Conservation (phyloP, 768 basidiomycete species). For the Xerocomus brunneocitrinus region DNA sequence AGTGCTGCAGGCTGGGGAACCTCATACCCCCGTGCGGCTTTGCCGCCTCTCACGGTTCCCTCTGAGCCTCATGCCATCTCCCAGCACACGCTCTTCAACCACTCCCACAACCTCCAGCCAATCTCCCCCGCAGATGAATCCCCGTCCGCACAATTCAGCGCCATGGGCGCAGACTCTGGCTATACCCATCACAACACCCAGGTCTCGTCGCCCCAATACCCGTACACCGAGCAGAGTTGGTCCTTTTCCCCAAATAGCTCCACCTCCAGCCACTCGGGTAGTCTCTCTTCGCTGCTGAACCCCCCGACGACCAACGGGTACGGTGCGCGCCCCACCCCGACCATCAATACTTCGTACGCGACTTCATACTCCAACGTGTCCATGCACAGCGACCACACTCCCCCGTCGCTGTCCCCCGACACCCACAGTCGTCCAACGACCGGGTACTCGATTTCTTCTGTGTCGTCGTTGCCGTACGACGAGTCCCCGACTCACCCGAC, state of each 20-base stretch:
- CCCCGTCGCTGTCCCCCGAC: conserved; percentile 73
- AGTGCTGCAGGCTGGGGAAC: conserved; percentile 55
- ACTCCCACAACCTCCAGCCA: conserved; percentile 56
- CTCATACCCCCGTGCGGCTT: conserved; percentile 54
- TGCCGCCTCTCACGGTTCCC: conserved; percentile 82
- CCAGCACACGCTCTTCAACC: conserved; percentile 54
- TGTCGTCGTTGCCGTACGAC: conserved; percentile 71
- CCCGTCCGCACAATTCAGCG: conserved; percentile 44
- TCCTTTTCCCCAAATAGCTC: conserved; percentile 43
- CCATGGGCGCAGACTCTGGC: conserved; percentile 33
- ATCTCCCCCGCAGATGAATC: conserved; percentile 70
- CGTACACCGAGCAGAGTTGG: conserved; percentile 62
- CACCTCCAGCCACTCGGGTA: conserved; percentile 63
- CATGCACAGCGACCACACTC: conserved; percentile 63
- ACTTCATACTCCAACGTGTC: conserved; percentile 67
- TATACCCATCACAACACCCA: conserved; percentile 30
- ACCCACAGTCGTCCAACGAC: conserved; percentile 69
- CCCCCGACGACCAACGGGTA: conserved; percentile 46
- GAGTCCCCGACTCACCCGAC: conserved; percentile 38
- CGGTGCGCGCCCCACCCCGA: conserved; percentile 54
- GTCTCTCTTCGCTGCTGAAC: conserved; percentile 74
- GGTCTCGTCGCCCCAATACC: conserved; percentile 53
- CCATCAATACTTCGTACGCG: conserved; percentile 66
- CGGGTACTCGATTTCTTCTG: conserved; percentile 81
- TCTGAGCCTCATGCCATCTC: conserved; percentile 63